A percentile compares a stretch with the other conserved stretches of the same genome.
Conservation (phyloP, 2,329 filamentous ascomycete species). For the Neoscytalidium dimidiatum region DNA sequence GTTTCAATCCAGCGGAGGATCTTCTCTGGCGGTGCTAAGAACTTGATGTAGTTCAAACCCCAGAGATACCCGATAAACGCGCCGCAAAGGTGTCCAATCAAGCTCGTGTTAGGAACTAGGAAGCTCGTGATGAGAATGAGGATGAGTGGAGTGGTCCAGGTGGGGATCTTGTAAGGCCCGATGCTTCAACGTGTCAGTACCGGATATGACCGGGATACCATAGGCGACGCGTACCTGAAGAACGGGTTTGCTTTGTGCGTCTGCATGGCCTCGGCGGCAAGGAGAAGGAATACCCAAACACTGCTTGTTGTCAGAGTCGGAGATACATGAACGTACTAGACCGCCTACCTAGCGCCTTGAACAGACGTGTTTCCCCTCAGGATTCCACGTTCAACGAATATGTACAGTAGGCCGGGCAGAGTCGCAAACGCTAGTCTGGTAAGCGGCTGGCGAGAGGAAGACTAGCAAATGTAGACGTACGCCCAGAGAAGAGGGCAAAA, state of each 20-base stretch:
- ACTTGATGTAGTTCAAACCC: slow-evolving; percentile 84
- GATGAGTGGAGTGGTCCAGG: slow-evolving; percentile 86
- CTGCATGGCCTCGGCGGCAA: slow-evolving; percentile 83
- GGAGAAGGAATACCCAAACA: slow-evolving; percentile 88
- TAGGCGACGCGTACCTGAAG: slow-evolving; percentile 55
- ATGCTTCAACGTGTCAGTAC: slow-evolving; percentile 43
- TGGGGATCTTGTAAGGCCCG: slow-evolving; percentile 73
- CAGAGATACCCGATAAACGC: slow-evolving; percentile 82
- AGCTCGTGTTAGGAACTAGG: slow-evolving; percentile 77
- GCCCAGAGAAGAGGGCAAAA: slow-evolving; percentile 85
- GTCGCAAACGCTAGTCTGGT: slow-evolving; percentile 43
- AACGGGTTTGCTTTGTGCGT: slow-evolving; percentile 80
- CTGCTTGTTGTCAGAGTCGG: slow-evolving; percentile 48
- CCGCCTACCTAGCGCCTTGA: slow-evolving; percentile 75
- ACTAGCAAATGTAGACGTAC: slow-evolving; percentile 56
- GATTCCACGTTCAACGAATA: slow-evolving; percentile 73
- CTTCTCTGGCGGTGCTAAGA: slow-evolving; percentile 87
- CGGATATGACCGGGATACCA: slow-evolving; percentile 35
- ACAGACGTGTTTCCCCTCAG: slow-evolving; percentile 71
- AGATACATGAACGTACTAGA: too few species aligned
- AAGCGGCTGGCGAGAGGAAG: slow-evolving; percentile 21
- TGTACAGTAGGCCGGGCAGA: slow-evolving; percentile 79
- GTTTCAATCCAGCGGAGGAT: slow-evolving; percentile 84
- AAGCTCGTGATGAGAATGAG: slow-evolving; percentile 73
- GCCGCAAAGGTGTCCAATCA: slow-evolving; percentile 84